Conservation (phyloP, 441 rosid genomes). For the Gossypium davidsonii region DNA sequence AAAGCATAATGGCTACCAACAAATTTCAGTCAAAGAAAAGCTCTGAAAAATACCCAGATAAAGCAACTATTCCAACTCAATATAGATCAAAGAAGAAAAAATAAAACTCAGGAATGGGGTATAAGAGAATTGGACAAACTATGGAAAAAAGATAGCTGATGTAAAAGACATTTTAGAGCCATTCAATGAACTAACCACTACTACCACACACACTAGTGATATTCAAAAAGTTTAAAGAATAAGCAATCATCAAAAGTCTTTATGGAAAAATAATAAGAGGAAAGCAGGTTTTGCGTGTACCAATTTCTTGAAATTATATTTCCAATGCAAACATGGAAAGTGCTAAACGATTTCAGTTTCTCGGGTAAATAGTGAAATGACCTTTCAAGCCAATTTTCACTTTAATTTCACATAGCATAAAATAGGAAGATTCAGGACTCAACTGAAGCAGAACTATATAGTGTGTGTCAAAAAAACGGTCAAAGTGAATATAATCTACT, state of each 20-base stretch:
- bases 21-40: not conserved
- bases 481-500: not conserved
- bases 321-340: not conserved
- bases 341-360: not conserved
- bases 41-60: not conserved
- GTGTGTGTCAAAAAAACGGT: not conserved
- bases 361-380: not conserved
- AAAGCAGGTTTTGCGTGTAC: not conserved
- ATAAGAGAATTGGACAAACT: too few species aligned
- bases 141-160: not conserved
- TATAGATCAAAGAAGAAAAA: not conserved
- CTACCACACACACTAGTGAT: not conserved
- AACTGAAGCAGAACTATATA: not conserved
- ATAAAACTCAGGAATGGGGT: not conserved
- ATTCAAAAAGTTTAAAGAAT: not conserved
- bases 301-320: not conserved
- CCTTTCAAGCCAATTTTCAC: not conserved
- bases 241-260: not conserved
- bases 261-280: not conserved
- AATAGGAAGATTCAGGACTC: conserved; percentile 1
- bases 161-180: not conserved
- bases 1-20: not conserved
- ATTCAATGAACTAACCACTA: not conserved
- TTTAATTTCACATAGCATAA: not conserved
- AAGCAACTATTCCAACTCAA: not conserved